Evolutionary conservation across 495 filamentous ascomycete genomes (phyloP).

Genomic region (Xeromyces bisporus): DNA sequence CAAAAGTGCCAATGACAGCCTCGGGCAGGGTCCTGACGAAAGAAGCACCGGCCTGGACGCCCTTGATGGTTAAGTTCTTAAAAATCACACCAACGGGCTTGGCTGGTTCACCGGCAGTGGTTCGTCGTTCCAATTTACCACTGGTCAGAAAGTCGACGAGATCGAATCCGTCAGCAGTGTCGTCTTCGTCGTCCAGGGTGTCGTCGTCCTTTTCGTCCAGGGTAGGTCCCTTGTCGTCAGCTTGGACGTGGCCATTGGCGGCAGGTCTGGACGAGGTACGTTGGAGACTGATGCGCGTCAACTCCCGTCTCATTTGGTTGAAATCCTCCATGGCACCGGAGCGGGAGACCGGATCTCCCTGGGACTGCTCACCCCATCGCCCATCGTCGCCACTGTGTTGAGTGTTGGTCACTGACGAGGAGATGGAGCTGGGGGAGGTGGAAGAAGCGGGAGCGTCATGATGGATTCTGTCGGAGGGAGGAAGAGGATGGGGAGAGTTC

Average conservation of each 20-base stretch:
- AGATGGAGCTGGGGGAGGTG: conserved; percentile 2
- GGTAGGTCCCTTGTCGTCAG: conserved; percentile 11
- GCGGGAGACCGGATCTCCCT: conserved; percentile 44
- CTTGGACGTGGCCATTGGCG: conserved; percentile 11
- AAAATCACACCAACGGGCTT: conserved; percentile 80
- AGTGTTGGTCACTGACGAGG: conserved; percentile 7
- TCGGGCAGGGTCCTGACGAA: conserved; percentile 62
- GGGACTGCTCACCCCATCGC: conserved; percentile 62
- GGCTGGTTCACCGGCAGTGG: conserved; percentile 44
- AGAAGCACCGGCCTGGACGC: conserved; percentile 44
- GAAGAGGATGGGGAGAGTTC: conserved; percentile 3
- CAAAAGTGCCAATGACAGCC: conserved; percentile 69
- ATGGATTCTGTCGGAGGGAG: neutral
- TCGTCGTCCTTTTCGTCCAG: conserved; percentile 13
- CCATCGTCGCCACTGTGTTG: conserved; percentile 30
- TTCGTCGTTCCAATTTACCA: conserved; percentile 66
- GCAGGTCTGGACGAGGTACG: conserved; percentile 21
- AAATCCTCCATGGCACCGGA: conserved; percentile 52
- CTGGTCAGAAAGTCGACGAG: conserved; percentile 59
- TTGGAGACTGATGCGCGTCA: conserved; percentile 41
- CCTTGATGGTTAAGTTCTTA: conserved; percentile 62
- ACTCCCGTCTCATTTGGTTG: conserved; percentile 47
- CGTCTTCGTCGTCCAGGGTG: conserved; percentile 16
- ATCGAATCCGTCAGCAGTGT: conserved; percentile 44
- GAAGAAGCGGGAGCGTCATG: neutral